These are phyloP conservation scores for Boletus rex-veris DNA, from an alignment of 768 basidiomycete genomes.

Conservation along the genomic window DNA sequence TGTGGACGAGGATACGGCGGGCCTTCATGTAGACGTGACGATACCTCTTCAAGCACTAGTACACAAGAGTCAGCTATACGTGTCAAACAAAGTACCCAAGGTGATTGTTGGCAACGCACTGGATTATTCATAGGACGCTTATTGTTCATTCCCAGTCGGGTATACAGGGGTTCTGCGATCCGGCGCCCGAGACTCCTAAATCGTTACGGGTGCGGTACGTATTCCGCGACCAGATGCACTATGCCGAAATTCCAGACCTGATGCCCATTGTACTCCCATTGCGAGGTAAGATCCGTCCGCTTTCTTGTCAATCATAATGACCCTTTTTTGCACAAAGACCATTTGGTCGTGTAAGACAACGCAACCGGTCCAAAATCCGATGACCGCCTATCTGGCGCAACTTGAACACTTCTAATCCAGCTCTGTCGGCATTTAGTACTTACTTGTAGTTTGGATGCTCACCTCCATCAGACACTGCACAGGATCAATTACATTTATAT, in stretches of 20 bases:
- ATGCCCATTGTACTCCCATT: conserved; percentile 69
- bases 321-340: conserved; percentile 20
- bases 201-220: conserved; percentile 67
- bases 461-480: conserved; percentile 7
- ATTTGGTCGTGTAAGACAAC: conserved; percentile 23
- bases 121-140: not conserved
- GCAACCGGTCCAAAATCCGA: not conserved
- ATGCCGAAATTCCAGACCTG: conserved; percentile 72
- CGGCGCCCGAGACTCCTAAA: conserved; percentile 71
- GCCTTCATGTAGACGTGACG: conserved; percentile 71
- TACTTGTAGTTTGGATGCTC: conserved; percentile 1
- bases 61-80: conserved; percentile 69
- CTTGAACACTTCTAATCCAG: conserved; percentile 5
- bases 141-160: conserved; percentile 44
- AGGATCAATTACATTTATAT: conserved; percentile 25
- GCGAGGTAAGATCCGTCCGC: conserved; percentile 51
- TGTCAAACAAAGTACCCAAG: conserved; percentile 75
- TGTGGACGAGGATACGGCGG: conserved; percentile 46
- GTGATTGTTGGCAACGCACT: conserved; percentile 33
- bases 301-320: conserved; percentile 1
- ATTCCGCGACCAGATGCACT: conserved; percentile 72
- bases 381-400: conserved; percentile 2
- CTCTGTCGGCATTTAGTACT: not conserved
- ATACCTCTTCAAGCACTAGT: conserved; percentile 81
- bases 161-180: conserved; percentile 87